Base-by-base conservation (phyloP, 2,329 filamentous ascomycete genomes). In the Hymenoscyphus fraxineus region DNA sequence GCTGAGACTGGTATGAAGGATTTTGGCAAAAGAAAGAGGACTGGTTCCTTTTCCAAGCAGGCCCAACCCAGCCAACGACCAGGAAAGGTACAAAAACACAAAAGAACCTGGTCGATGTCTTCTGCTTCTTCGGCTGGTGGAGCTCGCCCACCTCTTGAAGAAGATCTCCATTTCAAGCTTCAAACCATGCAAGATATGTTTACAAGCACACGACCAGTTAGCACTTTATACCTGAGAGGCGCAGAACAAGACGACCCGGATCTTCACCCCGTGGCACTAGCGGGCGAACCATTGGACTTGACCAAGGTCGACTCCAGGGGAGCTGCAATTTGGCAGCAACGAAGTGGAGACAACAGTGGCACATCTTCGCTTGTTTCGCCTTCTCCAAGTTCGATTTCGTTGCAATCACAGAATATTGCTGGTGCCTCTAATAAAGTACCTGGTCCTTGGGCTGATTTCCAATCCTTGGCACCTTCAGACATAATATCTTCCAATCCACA, bases 21-120 rank as follows among this genome's bases (percentile, higher is more conserved):
- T 67, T 86, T 86, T 68, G 82, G 84, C 56, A 90, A 89, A 75
- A 80, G 87, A 62, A 89, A 89, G 76, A 80, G 85, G 56, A 78
- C 83, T 51, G 80, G 80, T 7, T 82, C 80, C 2, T 79, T 76
- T 2, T 78, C 72, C 12, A 77, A 71, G 19, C 80, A 80, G 68
- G 77, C 82, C 67, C 69, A 73, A 55, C 66, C 73, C 16, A 70
- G 80, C 73, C 78, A 88, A 75, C 82, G 91, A 63, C 88, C 90
- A 2, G 90, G 90, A n/a, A 97, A 97, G 76, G 85, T 91, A 0
- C 85, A 87, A 31, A 97, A 97, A 77, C 93, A 97, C 78, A 96
- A 96, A 78, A 83, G 94, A 65, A 96, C 93, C 0, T 97, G 93
- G 93, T 97, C 94, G 10, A 92, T 96, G 83, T 93, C 92, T 31